A percentile compares a stretch with the other conserved stretches of the same genome.
phyloP scores from a whole-genome alignment of 805 yeast genomes.

The Starmerella bombi region DNA sequence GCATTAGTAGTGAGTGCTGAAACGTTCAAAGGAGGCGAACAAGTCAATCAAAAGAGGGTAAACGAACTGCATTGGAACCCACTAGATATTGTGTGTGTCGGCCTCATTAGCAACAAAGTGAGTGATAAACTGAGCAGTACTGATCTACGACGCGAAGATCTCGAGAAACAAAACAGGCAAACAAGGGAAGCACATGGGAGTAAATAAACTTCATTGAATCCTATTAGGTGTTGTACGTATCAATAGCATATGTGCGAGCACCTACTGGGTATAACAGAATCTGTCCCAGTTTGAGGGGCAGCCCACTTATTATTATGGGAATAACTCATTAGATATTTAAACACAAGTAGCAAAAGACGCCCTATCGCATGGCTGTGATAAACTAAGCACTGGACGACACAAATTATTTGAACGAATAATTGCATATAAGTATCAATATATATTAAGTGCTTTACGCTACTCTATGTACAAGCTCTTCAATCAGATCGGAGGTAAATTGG shows the following conservation, averaged over 20 bases:
- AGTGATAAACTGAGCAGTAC: slow-evolving; percentile 76
- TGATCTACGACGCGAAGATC: slow-evolving; percentile 41
- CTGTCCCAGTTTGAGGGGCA: too few species aligned
- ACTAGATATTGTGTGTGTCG: slow-evolving; percentile 45
- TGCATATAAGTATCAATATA: not conserved
- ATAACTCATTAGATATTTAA: too few species aligned
- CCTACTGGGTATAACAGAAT: too few species aligned
- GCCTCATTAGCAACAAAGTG: slow-evolving; percentile 40
- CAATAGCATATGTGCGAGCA: too few species aligned
- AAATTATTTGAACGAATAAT: too few species aligned
- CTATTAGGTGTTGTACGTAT: too few species aligned
- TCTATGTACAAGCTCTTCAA: slow-evolving; percentile 14
- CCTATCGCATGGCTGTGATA: too few species aligned
- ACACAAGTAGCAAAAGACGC: too few species aligned
- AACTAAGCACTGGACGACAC: too few species aligned
- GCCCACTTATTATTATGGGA: too few species aligned
- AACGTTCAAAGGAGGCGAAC: slow-evolving; percentile 58
- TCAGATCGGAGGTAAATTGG: slow-evolving; percentile 12
- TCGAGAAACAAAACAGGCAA: slow-evolving; percentile 8
- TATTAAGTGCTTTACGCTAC: too few species aligned
- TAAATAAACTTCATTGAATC: too few species aligned
- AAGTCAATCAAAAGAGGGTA: slow-evolving; percentile 59
- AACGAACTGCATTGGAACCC: slow-evolving; percentile 39
- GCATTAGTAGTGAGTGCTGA: slow-evolving; percentile 73
- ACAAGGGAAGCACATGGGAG: not conserved